These are phyloP conservation scores for Cyclostephanos tholiformis DNA, from an alignment of 108 stramenopile genomes.

Conservation along the genomic window DNA sequence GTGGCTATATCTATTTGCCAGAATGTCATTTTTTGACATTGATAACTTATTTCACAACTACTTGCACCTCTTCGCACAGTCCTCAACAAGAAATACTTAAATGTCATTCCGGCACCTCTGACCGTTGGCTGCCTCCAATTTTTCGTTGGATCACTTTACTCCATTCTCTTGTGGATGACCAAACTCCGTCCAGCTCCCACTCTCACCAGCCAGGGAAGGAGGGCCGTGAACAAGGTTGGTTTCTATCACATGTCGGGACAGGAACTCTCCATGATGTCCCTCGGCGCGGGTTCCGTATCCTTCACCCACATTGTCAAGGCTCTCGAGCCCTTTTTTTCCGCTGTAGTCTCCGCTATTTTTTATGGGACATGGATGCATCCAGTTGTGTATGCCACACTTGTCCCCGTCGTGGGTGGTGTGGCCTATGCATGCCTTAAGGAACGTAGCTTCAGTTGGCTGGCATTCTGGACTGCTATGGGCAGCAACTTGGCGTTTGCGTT, in stretches of 20 bases:
- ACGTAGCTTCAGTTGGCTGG: constrained; percentile 40
- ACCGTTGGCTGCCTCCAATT: constrained; percentile 92
- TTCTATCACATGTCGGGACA: constrained; percentile 90
- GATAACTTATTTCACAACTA: constrained; percentile 1
- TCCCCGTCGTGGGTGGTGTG: constrained; percentile 67
- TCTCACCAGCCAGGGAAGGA: constrained; percentile 55
- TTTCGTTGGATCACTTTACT: constrained; percentile 84
- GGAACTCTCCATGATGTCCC: constrained; percentile 69
- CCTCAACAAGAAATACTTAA: constrained; percentile 94
- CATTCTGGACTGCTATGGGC: constrained; percentile 72
- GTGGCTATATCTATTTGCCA: background rate
- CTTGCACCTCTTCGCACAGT: constrained; percentile 43
- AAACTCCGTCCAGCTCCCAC: constrained; percentile 69
- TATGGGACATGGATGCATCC: constrained; percentile 42
- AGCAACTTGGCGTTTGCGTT: constrained; percentile 69
- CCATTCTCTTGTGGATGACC: constrained; percentile 52
- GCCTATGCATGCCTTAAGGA: constrained; percentile 46
- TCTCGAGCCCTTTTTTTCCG: constrained; percentile 63
- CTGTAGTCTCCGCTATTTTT: constrained; percentile 34
- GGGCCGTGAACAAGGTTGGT: constrained; percentile 61
- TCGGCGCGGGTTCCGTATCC: constrained; percentile 45
- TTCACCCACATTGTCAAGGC: constrained; percentile 68
- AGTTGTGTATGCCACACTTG: constrained; percentile 46
- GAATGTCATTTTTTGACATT: background rate
- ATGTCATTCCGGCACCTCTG: constrained; percentile 87